phyloP scores from a whole-genome alignment of 2,329 filamentous ascomycete species.

The Calonectria honghensis region DNA sequence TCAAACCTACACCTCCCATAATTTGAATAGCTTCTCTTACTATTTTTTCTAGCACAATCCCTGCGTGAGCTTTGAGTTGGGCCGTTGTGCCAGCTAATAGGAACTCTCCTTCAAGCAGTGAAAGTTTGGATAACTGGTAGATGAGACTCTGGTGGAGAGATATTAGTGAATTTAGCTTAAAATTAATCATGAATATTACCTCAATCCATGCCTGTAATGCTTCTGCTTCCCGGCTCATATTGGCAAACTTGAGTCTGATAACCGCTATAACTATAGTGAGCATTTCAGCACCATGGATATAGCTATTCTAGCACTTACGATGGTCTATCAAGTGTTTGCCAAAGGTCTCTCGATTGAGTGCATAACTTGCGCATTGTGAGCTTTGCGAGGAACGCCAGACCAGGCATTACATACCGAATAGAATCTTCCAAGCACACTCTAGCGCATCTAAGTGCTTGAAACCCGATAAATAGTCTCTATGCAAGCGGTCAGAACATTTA shows the following conservation, averaged over 20 bases:
- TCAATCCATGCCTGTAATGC: slow-evolving; percentile 35
- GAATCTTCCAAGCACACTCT: slow-evolving; percentile 37
- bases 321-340: slow-evolving; percentile 31
- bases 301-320: neutral
- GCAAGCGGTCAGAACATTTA: neutral
- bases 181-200: neutral
- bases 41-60: slow-evolving; percentile 29
- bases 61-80: slow-evolving; percentile 32
- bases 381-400: neutral
- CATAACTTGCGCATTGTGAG: slow-evolving; percentile 12
- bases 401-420: slow-evolving; percentile 1
- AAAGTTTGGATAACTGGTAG: slow-evolving; percentile 28
- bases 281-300: too few relatives aligned
- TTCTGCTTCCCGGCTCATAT: slow-evolving; percentile 35
- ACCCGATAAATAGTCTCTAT: slow-evolving; percentile 32
- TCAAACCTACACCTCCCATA: slow-evolving; percentile 33
- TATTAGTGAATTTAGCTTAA: neutral
- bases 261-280: slow-evolving; percentile 13
- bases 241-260: slow-evolving; percentile 32
- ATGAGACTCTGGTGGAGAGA: slow-evolving; percentile 9
- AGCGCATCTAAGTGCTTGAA: slow-evolving; percentile 31
- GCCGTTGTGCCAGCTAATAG: slow-evolving; percentile 36
- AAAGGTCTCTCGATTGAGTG: slow-evolving; percentile 35
- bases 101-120: slow-evolving; percentile 19
- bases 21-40: slow-evolving; percentile 35